Base-by-base conservation (phyloP, 768 basidiomycete species). In the Termitomyces eurrhizus region DNA sequence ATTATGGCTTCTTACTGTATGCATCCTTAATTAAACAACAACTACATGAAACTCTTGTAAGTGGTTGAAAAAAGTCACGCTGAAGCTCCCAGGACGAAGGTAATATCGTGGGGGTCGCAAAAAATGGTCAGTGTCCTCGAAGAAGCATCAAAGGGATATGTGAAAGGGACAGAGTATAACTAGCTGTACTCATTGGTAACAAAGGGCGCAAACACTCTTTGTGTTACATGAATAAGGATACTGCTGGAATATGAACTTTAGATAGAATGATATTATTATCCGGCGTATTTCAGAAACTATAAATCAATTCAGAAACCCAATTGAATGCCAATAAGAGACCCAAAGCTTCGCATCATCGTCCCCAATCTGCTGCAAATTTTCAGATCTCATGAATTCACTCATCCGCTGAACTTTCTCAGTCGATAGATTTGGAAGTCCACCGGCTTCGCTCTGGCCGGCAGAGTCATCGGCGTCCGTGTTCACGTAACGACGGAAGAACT, bases 401-500 rank as follows among this genome's bases (percentile, higher is more conserved):
- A 41, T 29, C 5, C 3, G 8, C 42, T 52, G 49, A 16, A 37
- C 36, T 21, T 58, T 48, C 32, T 52, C 60, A 7, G 63, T 64
- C 3, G 52, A 45, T 29, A 61, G 52, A 21, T 11, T 46, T 12
- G 60, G 48, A 33, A 64, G 35, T 12, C 60, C 63, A 6, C 60
- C 60, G 4, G 35, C 45, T 37, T 64, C 63, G n/a, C 14, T 41
- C 44, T 60, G 52, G 7, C 1, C 0, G 13, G 18, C 45, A 60
- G 14, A 18, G 2, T 36, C 37, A 16, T 16, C 37, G 7, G 39
- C 41, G 5, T 52, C 70, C 8, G 63, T 67, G 0, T 41, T 49
- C 6, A 67, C 56, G 57, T 73, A 57, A 21, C 18, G 37, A 7
- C 70, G 73, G 66, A 73, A 72, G 58, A 72, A 76, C 45, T 70